Evolutionary conservation across 768 basidiomycete genomes (phyloP).

Genomic region (Boletus speciosus): DNA sequence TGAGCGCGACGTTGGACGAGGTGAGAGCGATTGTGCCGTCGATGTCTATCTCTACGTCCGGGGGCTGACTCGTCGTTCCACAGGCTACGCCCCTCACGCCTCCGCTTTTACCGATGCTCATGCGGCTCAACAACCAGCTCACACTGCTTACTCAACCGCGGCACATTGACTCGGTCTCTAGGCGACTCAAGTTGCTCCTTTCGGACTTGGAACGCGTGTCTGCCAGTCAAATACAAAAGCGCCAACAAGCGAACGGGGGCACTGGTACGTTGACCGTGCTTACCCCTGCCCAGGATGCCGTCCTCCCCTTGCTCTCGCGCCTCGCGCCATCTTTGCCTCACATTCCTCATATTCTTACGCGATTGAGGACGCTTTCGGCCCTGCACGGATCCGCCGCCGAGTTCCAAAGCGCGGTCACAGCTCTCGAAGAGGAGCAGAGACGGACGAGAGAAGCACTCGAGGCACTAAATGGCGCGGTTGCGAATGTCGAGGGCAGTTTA

Average conservation of each 20-base stretch:
- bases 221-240: constrained; percentile 31
- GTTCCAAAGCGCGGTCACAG: constrained; percentile 64
- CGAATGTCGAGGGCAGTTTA: constrained; percentile 71
- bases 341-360: constrained; percentile 86
- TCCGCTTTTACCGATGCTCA: constrained; percentile 78
- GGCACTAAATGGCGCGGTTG: constrained; percentile 66
- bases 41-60: neutral
- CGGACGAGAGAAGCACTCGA: constrained; percentile 58
- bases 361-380: constrained; percentile 77
- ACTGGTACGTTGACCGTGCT: constrained; percentile 15
- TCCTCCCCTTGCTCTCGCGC: constrained; percentile 66
- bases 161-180: constrained; percentile 92
- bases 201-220: constrained; percentile 88
- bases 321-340: constrained; percentile 73
- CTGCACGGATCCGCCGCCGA: constrained; percentile 80
- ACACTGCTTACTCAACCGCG: constrained; percentile 90
- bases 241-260: constrained; percentile 13
- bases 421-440: constrained; percentile 71
- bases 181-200: constrained; percentile 86
- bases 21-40: constrained; percentile 34
- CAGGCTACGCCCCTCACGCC: constrained; percentile 72
- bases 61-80: constrained; percentile 5
- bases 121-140: constrained; percentile 80
- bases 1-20: constrained; percentile 77
- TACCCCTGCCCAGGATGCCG: constrained; percentile 49